Percentiles rank a stretch among this genome's conserved stretches.
phyloP scores from a whole-genome alignment of 2,329 filamentous ascomycete species.

The Emericellopsis atlantica region DNA sequence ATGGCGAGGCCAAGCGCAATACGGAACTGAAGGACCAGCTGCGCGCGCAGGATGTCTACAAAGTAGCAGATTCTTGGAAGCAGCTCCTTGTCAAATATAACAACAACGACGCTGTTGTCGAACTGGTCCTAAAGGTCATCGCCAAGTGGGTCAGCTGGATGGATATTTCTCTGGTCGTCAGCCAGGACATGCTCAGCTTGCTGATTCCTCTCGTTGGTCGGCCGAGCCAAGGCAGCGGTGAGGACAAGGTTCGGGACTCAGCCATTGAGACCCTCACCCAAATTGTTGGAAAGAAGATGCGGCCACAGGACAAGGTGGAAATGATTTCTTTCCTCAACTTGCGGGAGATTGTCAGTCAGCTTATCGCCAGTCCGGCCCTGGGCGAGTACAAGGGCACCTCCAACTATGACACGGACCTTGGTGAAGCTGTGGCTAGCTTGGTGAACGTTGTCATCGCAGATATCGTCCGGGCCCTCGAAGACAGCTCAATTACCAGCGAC shows the following conservation, averaged over 20 bases:
- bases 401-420: constrained; percentile 89
- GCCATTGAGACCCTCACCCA: constrained; percentile 93
- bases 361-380: constrained; percentile 72
- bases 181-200: constrained; percentile 72
- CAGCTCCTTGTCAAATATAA: constrained; percentile 73
- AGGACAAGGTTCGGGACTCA: constrained; percentile 76
- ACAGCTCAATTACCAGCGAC: constrained; percentile 43
- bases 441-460: constrained; percentile 85
- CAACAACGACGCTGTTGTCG: constrained; percentile 60
- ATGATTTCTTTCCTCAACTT: constrained; percentile 88
- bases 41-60: constrained; percentile 74
- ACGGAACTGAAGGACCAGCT: constrained; percentile 85
- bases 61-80: constrained; percentile 83
- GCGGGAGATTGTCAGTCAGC: constrained; percentile 70
- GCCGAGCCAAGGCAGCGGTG: constrained; percentile 43
- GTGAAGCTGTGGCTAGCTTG: constrained; percentile 87
- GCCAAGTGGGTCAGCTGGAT: constrained; percentile 99
- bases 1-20: constrained; percentile 71
- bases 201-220: constrained; percentile 82
- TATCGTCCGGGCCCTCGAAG: constrained; percentile 76
- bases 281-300: constrained; percentile 98
- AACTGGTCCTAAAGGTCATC: constrained; percentile 83
- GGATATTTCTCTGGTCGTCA: constrained; percentile 87
- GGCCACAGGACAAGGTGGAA: constrained; percentile 80
- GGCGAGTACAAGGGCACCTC: constrained; percentile 67